A percentile compares a stretch with the other conserved stretches of the same genome.
Evolutionary conservation across 1,139 yeast genomes (phyloP).

Genomic region (Hyphopichia fennica): DNA sequence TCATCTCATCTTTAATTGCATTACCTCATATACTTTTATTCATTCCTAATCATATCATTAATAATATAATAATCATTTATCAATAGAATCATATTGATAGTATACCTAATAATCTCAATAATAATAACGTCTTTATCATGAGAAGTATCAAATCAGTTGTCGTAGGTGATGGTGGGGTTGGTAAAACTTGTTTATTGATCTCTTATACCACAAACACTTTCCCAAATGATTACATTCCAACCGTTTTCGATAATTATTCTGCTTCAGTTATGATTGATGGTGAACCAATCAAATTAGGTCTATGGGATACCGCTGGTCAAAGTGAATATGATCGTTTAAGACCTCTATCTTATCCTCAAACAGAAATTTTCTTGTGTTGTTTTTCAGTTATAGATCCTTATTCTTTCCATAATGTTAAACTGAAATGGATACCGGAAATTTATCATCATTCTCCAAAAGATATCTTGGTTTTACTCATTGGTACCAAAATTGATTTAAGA

Average conservation of each 20-base stretch:
- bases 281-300: slow-evolving; percentile 76
- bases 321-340: slow-evolving; percentile 89
- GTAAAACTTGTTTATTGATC: slow-evolving; percentile 85
- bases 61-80: too few species aligned
- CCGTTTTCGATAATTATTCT: slow-evolving; percentile 87
- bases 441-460: slow-evolving; percentile 80
- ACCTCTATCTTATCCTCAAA: slow-evolving; percentile 90
- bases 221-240: slow-evolving; percentile 94
- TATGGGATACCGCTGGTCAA: slow-evolving; percentile 99
- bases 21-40: too few species aligned
- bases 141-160: slow-evolving; percentile 94
- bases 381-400: slow-evolving; percentile 84
- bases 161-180: slow-evolving; percentile 97
- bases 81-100: too few species aligned
- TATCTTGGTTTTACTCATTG: slow-evolving; percentile 74
- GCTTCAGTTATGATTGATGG: slow-evolving; percentile 85
- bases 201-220: slow-evolving; percentile 92
- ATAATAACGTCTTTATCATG: slow-evolving; percentile 42
- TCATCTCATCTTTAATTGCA: too few species aligned
- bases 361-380: slow-evolving; percentile 85
- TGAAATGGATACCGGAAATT: slow-evolving; percentile 85
- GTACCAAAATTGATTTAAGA: slow-evolving; percentile 83
- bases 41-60: background rate
- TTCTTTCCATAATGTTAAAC: slow-evolving; percentile 74
- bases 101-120: too few species aligned